Evolutionary conservation across 2,329 filamentous ascomycete genomes (phyloP), one percentile per base, ranked within the genome.

Genomic region (Ascocoryne sarcoides): DNA sequence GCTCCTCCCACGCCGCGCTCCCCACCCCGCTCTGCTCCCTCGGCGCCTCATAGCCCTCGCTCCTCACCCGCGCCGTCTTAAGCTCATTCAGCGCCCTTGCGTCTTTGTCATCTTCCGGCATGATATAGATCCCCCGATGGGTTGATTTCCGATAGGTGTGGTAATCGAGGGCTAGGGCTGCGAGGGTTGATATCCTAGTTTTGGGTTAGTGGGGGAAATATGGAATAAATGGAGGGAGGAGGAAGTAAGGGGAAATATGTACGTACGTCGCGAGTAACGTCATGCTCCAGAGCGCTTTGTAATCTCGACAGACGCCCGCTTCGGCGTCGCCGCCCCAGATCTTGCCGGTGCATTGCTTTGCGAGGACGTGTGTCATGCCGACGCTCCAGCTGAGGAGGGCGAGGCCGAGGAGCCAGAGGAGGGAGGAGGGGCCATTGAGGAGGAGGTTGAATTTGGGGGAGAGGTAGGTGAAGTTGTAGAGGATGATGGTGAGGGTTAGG

Each of bases 381-480:
- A 56, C 39, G 10, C 43, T 47, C 50, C 50, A 56, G 21, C 44
- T 52, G 32, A 58, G 39, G n/a, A 58, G 41, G 8, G 36, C 51
- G 12, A 57, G 42, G 1, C 54, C 55, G 16, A 55, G 15, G 2
- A 46, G 46, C 55, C 55, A 58, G 18, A 54, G 20, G 10, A 51
- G 30, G 0, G 49, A 46, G 21, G 48, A 44, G 4, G 36, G 36
- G 5, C 50, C 48, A 21, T 58, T 58, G 2, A 55, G 43, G 4
- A 52, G 23, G 16, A 50, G 36, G 44, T 58, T 57, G 43, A 55
- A 57, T 15, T 42, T 37, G 1, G 54, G 54, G 5, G 54, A 51
- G 26, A 57, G 46, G 37, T 56, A 58, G 2, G 53, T 55, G 40
- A 54, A 54, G 19, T 56, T 55, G 39, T 58, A 58, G 2, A 58